Evolutionary conservation across 2,329 filamentous ascomycete genomes (phyloP).

Genomic region (Curvularia sp.): DNA sequence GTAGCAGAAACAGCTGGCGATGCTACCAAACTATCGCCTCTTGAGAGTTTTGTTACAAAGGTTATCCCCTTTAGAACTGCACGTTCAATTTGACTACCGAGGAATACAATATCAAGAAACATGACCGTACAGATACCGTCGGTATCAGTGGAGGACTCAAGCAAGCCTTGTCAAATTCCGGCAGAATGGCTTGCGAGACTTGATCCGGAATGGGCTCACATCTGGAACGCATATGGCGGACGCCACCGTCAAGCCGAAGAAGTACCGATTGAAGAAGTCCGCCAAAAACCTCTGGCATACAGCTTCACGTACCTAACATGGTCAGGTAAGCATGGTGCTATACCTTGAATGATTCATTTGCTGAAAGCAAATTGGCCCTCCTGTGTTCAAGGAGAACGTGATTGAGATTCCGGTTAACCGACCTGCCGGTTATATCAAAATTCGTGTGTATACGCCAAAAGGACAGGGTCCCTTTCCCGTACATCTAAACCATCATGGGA

Average conservation of each 20-base stretch:
- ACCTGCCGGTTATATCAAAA: slow-evolving; percentile 14
- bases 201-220: slow-evolving; percentile 21
- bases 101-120: neutral
- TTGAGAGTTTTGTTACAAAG: neutral
- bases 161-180: neutral
- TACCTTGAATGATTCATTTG: neutral
- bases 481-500: slow-evolving; percentile 21
- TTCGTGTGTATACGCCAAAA: slow-evolving; percentile 19
- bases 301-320: slow-evolving; percentile 27
- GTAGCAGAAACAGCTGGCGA: neutral
- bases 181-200: slow-evolving; percentile 12
- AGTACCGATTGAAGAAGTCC: slow-evolving; percentile 21
- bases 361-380: slow-evolving; percentile 9
- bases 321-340: slow-evolving; percentile 7
- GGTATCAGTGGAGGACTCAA: neutral
- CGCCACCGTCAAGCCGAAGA: slow-evolving; percentile 23
- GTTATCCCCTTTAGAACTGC: neutral
- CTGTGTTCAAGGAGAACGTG: slow-evolving; percentile 20
- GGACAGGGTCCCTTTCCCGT: slow-evolving; percentile 19
- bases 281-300: slow-evolving; percentile 17
- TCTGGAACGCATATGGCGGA: slow-evolving; percentile 23
- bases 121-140: neutral
- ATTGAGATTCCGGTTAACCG: slow-evolving; percentile 13
- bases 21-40: too few species aligned
- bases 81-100: neutral